A percentile compares a stretch with the other conserved stretches of the same genome.
Conservation (phyloP, 1,139 yeast species). For the Geotrichum siamense region DNA sequence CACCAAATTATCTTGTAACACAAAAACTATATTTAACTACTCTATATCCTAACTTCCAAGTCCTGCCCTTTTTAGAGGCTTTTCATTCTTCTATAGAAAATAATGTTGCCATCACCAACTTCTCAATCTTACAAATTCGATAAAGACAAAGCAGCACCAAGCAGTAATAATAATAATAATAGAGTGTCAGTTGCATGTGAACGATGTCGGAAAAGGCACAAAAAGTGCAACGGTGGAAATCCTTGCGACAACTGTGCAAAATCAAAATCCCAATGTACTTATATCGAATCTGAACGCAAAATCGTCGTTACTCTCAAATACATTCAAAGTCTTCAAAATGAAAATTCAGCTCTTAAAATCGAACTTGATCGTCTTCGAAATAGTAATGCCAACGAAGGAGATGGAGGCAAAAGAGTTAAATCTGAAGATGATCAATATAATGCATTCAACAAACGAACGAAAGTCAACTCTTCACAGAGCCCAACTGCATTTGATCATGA, state of each 20-base stretch:
- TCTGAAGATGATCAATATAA: constrained; percentile 1
- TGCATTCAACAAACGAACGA: constrained; percentile 1
- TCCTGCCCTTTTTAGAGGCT: too few relatives aligned
- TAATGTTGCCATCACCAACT: neutral
- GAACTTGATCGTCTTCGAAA: constrained; percentile 20
- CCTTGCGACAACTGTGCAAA: constrained; percentile 63
- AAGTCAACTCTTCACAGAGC: constrained; percentile 2
- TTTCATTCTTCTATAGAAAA: neutral
- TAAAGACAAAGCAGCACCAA: neutral
- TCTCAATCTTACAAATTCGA: neutral
- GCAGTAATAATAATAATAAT: constrained; percentile 4
- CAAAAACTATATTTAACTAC: too few relatives aligned
- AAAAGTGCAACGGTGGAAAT: constrained; percentile 74
- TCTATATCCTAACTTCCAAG: too few relatives aligned
- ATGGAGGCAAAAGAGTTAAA: constrained; percentile 1
- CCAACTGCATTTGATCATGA: neutral
- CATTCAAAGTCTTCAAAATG: constrained; percentile 59
- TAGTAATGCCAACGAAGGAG: neutral
- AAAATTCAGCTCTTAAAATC: constrained; percentile 51
- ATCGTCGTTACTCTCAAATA: constrained; percentile 72
- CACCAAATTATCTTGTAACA: too few relatives aligned
- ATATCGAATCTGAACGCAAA: constrained; percentile 70
- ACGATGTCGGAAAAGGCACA: constrained; percentile 67
- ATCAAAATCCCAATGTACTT: constrained; percentile 60
- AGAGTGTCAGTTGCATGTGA: constrained; percentile 40